Base-by-base conservation (phyloP, 2,329 filamentous ascomycete genomes). In the Torrubiellomyces zombiae region DNA sequence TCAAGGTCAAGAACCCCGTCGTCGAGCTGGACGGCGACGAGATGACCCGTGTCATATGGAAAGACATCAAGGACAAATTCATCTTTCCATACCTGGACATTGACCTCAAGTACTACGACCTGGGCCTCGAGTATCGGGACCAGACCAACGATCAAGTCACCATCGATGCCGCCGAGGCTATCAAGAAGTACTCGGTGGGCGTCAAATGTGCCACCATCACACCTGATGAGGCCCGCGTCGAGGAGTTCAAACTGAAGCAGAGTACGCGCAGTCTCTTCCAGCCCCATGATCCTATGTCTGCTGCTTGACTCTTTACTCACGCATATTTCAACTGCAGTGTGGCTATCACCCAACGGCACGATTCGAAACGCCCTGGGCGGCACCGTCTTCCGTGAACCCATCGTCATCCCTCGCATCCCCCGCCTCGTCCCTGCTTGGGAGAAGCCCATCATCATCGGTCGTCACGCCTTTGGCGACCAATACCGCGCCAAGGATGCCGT, bases 171-270 rank as follows among this genome's bases (percentile, higher is more conserved):
- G 89, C 89, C 28, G 82, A 93, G 61, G 89, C 89, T 21, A 95
- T 95, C 63, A 85, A 93, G 70, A 93, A 94, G 67, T 94, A 95
- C 67, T 82, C 77, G 31, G 89, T 98, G 28, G 89, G 86, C 55
- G 82, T 98, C 62, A 98, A 98, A 68, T 98, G 89, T 56, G 89
- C 89, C 38, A 98, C 89, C 51, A 98, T 98, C 60, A 98, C 89
- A 21, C 89, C 89, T 19, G 89, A 98, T 51, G 89, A 98, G 69
- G 77, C 73, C 36, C 77, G 89, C 51, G 86, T 98, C 16, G 69
- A 95, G 64, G 89, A 95, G 59, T 98, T 95, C 58, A 85, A 94
- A 51, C 70, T 98, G 42, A 98, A 95, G 78, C 75, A 95, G 64
- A 95, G 78, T 85, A 59, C 54, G 75, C 53, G 14, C 23, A 12